Evolutionary conservation across 164 flowering plant species (phyloP).

Genomic region (Vitis cinerea): DNA sequence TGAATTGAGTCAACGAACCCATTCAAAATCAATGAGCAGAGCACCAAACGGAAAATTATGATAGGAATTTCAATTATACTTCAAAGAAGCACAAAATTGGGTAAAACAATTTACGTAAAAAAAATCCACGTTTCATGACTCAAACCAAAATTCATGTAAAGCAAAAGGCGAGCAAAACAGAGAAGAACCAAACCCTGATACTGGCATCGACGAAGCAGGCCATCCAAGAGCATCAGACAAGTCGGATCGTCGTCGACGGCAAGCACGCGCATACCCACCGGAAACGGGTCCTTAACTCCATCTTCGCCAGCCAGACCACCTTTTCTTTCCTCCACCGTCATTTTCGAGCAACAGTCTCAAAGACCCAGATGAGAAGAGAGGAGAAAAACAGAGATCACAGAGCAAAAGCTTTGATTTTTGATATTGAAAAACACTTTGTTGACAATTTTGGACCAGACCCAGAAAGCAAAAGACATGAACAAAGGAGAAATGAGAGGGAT

Average conservation of each 20-base stretch:
- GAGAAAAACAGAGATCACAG: slow-evolving; percentile 14
- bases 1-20: background rate
- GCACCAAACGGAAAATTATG: background rate
- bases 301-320: slow-evolving; percentile 15
- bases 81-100: background rate
- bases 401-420: slow-evolving; percentile 10
- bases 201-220: slow-evolving; percentile 50
- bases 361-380: slow-evolving; percentile 15
- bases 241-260: slow-evolving; percentile 68
- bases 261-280: slow-evolving; percentile 68
- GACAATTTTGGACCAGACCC: slow-evolving; percentile 11
- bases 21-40: background rate
- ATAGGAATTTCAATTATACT: background rate
- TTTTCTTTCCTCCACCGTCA: slow-evolving; percentile 38
- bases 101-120: background rate
- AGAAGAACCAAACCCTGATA: slow-evolving; percentile 41
- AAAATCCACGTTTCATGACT: background rate
- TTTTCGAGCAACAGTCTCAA: slow-evolving; percentile 10
- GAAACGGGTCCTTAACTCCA: slow-evolving; percentile 34
- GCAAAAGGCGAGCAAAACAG: background rate
- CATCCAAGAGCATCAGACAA: slow-evolving; percentile 56
- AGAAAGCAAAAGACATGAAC: slow-evolving; percentile 7
- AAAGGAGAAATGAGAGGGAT: slow-evolving; percentile 1
- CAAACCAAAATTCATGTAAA: background rate
- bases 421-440: background rate